Conservation (phyloP, 257 asterid species). For the Euphrasia confusa region DNA sequence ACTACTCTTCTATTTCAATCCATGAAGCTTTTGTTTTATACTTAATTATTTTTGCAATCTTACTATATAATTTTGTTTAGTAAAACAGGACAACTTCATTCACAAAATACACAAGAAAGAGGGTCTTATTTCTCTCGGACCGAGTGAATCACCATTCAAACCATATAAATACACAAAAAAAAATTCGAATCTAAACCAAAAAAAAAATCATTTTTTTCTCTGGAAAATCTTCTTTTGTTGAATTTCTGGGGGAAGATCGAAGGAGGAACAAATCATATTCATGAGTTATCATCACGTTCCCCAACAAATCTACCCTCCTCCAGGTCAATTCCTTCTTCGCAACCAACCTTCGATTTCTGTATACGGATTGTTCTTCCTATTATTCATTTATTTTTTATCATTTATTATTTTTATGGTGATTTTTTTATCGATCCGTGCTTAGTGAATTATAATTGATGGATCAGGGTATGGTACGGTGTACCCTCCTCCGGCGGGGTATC, state of each 20-base stretch:
- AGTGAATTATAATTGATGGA: slow-evolving; percentile 13
- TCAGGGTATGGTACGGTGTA: slow-evolving; percentile 48
- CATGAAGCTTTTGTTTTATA: not conserved
- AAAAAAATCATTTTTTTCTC: not conserved
- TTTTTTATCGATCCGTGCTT: too few species aligned
- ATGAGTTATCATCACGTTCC: slow-evolving; percentile 40
- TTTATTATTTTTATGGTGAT: too few species aligned
- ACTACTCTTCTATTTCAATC: slow-evolving; percentile 16
- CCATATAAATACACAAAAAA: too few species aligned
- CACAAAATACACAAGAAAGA: too few species aligned
- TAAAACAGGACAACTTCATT: too few species aligned
- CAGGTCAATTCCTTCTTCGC: slow-evolving; percentile 31
- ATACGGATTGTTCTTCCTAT: too few species aligned
- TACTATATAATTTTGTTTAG: too few species aligned
- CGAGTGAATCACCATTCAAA: too few species aligned
- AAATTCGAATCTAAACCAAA: not conserved
- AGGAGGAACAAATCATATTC: slow-evolving; percentile 21
- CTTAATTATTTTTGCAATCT: not conserved
- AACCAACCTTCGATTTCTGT: not conserved
- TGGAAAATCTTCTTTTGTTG: slow-evolving; percentile 6
- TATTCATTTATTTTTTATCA: too few species aligned
- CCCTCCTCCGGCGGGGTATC: slow-evolving; percentile 50
- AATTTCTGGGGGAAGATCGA: slow-evolving; percentile 17
- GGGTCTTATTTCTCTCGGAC: too few species aligned
- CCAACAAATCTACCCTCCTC: slow-evolving; percentile 41